Evolutionary conservation across 1,284 basidiomycete species (phyloP).

Genomic region (Cystobasidiaceae sp.): DNA sequence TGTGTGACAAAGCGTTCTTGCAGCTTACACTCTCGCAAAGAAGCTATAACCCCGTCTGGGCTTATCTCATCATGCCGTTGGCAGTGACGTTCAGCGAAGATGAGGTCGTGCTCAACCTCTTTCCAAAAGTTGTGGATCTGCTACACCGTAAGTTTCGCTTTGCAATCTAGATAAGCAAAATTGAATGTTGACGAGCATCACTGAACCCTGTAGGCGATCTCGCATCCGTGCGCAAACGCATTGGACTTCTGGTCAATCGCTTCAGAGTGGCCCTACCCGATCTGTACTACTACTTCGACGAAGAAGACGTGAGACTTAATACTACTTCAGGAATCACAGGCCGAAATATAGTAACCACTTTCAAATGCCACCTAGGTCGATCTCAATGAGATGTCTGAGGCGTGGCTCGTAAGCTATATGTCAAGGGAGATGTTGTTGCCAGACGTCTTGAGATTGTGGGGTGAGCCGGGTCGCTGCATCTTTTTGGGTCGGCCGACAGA

Average conservation of each 20-base stretch:
- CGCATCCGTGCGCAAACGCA: background rate
- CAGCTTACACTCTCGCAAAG: background rate
- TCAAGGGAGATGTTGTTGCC: conserved; percentile 4
- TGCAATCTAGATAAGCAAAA: background rate
- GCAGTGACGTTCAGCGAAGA: background rate
- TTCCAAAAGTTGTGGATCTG: background rate
- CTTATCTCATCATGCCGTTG: conserved; percentile 1
- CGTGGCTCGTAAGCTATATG: conserved; percentile 2
- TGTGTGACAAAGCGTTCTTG: background rate
- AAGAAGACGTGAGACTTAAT: background rate
- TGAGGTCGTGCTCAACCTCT: background rate
- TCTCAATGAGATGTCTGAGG: conserved; percentile 2
- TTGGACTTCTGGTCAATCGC: background rate
- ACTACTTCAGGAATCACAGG: too few species aligned
- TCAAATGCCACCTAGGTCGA: background rate
- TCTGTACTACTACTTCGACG: conserved; percentile 3
- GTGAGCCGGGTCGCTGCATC: background rate
- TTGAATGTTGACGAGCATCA: background rate
- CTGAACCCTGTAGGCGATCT: background rate
- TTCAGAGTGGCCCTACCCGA: background rate
- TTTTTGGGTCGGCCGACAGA: background rate
- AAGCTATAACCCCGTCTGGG: conserved; percentile 1
- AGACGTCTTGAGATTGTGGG: conserved; percentile 4
- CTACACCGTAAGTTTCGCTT: background rate
- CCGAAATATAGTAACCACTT: background rate